A percentile compares a stretch with the other conserved stretches of the same genome.
phyloP scores from a whole-genome alignment of 2,329 filamentous ascomycete genomes.

The Hysterium pulicare region DNA sequence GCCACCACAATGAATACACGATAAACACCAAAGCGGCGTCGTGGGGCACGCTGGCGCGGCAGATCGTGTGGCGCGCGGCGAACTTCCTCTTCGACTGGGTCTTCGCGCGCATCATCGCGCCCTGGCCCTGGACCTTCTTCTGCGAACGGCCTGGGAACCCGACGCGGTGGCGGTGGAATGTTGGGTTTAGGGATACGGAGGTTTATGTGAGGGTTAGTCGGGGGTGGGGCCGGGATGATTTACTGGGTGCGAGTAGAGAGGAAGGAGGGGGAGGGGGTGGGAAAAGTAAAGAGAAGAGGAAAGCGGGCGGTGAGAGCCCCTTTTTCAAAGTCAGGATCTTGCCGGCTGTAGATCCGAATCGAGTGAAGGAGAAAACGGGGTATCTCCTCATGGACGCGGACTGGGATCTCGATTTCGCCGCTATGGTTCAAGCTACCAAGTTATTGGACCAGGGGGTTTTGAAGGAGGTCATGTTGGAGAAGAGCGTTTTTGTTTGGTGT shows the following conservation, averaged over 20 bases:
- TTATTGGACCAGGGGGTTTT: slow-evolving; percentile 63
- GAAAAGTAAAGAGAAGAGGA: slow-evolving; percentile 19
- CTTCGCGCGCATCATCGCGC: slow-evolving; percentile 42
- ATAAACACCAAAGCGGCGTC: slow-evolving; percentile 55
- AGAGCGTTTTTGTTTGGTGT: slow-evolving; percentile 53
- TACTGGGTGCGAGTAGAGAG: slow-evolving; percentile 42
- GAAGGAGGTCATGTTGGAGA: slow-evolving; percentile 64
- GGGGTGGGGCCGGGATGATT: slow-evolving; percentile 63
- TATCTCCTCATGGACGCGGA: slow-evolving; percentile 80
- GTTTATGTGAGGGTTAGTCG: slow-evolving; percentile 76
- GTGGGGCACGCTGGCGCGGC: slow-evolving; percentile 55
- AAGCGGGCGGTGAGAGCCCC: slow-evolving; percentile 51
- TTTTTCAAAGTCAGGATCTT: slow-evolving; percentile 62
- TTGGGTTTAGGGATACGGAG: slow-evolving; percentile 78
- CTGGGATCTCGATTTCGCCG: slow-evolving; percentile 83
- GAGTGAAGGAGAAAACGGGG: slow-evolving; percentile 75
- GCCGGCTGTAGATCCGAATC: slow-evolving; percentile 64
- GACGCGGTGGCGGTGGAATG: slow-evolving; percentile 65
- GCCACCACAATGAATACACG: slow-evolving; percentile 63
- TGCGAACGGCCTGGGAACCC: slow-evolving; percentile 63
- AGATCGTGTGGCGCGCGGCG: slow-evolving; percentile 58
- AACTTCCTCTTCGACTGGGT: slow-evolving; percentile 73
- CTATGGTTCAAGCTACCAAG: slow-evolving; percentile 71
- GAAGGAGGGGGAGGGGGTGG: not conserved
- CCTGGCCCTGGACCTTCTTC: slow-evolving; percentile 52